Conservation (phyloP, 805 yeast species). For the Pichia pseudocactophila region DNA sequence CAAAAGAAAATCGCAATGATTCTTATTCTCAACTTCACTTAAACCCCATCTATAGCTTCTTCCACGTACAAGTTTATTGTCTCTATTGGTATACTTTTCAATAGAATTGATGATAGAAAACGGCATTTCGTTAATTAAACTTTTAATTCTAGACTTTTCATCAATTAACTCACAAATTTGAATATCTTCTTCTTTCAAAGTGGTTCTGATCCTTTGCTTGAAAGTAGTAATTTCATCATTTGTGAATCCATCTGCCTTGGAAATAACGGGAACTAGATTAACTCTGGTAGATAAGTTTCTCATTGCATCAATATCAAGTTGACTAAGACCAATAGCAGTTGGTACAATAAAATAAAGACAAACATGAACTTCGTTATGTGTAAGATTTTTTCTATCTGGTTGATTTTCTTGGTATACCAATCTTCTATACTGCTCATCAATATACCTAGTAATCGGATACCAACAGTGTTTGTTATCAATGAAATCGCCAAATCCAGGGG, state of each 20-base stretch:
- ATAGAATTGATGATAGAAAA: slow-evolving; percentile 81
- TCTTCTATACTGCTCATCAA: slow-evolving; percentile 84
- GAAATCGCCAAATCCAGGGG: slow-evolving; percentile 92
- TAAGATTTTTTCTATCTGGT: slow-evolving; percentile 57
- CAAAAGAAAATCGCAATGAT: slow-evolving; percentile 77
- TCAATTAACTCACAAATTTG: slow-evolving; percentile 65
- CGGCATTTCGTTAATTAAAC: slow-evolving; percentile 77
- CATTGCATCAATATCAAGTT: slow-evolving; percentile 84
- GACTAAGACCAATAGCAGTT: slow-evolving; percentile 79
- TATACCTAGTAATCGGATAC: slow-evolving; percentile 80
- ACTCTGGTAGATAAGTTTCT: slow-evolving; percentile 71
- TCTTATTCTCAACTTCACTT: slow-evolving; percentile 80
- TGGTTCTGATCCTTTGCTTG: slow-evolving; percentile 69
- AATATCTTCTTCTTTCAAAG: slow-evolving; percentile 77
- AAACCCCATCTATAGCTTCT: slow-evolving; percentile 88
- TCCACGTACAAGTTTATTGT: slow-evolving; percentile 54
- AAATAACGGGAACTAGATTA: slow-evolving; percentile 82
- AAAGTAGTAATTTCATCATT: slow-evolving; percentile 59
- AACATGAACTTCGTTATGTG: slow-evolving; percentile 84
- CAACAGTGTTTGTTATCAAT: slow-evolving; percentile 79
- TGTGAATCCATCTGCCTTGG: slow-evolving; percentile 80
- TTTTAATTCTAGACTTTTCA: slow-evolving; percentile 70
- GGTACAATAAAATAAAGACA: slow-evolving; percentile 88
- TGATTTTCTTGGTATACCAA: slow-evolving; percentile 92
- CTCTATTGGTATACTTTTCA: slow-evolving; percentile 57